Evolutionary conservation across 495 filamentous ascomycete genomes (phyloP).

Genomic region (Pseudoneurospora amorphoporcata): DNA sequence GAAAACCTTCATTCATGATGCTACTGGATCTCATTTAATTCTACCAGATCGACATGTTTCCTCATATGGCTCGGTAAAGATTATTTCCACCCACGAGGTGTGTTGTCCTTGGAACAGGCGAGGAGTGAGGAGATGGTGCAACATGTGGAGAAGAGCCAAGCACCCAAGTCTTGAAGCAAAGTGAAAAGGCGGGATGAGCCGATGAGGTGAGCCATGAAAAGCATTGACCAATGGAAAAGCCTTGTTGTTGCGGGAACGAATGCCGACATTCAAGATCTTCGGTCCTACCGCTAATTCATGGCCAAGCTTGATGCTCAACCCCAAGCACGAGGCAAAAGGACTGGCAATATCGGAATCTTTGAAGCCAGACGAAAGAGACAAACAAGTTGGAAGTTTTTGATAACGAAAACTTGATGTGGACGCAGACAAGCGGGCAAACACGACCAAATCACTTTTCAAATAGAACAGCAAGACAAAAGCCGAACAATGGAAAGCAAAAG

Average conservation of each 20-base stretch:
- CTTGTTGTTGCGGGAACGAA: constrained; percentile 4
- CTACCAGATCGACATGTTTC: not conserved
- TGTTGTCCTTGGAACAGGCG: not conserved
- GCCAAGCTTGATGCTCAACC: not conserved
- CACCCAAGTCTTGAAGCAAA: not conserved
- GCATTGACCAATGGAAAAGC: constrained; percentile 7
- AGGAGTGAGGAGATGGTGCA: no score
- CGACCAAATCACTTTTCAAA: not conserved
- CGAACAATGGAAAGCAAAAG: not conserved
- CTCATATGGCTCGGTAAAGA: not conserved
- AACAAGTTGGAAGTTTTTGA: not conserved
- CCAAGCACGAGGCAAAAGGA: not conserved
- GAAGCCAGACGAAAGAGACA: not conserved
- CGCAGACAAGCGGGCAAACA: not conserved
- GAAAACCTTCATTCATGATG: no score
- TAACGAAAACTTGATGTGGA: not conserved
- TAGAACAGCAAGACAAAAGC: not conserved
- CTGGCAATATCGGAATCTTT: not conserved
- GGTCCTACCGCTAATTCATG: not conserved
- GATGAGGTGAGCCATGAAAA: constrained; percentile 4
- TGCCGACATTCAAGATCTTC: constrained; percentile 7
- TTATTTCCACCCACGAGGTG: no score
- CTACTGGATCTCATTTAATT: not conserved
- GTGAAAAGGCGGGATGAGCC: not conserved
- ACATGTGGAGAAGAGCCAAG: not conserved